Evolutionary conservation across 768 basidiomycete genomes (phyloP).

Genomic region (Cantharellus cinnabarinus): DNA sequence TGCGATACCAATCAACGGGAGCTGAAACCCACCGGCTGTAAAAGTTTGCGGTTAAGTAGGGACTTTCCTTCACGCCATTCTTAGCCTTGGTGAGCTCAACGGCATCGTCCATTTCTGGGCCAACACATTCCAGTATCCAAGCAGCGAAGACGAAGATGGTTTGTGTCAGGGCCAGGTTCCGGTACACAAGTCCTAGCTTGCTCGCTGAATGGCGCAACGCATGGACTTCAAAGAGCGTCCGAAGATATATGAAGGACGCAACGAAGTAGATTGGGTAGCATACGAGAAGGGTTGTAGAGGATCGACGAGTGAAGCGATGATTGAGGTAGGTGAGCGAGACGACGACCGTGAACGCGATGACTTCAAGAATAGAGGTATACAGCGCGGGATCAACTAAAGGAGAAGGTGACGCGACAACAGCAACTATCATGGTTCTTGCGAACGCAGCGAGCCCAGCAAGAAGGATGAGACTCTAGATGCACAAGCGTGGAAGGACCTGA

Average conservation of each 20-base stretch:
- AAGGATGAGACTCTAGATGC: background rate
- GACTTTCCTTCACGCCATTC: conserved; percentile 32
- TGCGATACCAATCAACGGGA: background rate
- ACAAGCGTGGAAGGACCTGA: no score
- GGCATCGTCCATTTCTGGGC: conserved; percentile 31
- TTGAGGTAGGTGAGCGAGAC: conserved; percentile 25
- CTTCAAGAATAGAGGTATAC: background rate
- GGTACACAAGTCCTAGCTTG: background rate
- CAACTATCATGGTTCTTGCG: background rate
- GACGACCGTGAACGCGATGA: conserved; percentile 24
- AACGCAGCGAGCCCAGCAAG: background rate
- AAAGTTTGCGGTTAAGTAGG: conserved; percentile 55
- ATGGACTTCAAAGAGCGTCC: conserved; percentile 26
- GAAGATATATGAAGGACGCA: conserved; percentile 32
- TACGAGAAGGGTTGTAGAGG: conserved; percentile 52
- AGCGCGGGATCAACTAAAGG: background rate
- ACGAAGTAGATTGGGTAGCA: conserved; percentile 60
- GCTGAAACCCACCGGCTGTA: conserved; percentile 37
- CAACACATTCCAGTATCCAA: conserved; percentile 47
- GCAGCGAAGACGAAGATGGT: conserved; percentile 24
- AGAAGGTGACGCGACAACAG: background rate
- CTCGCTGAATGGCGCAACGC: conserved; percentile 12
- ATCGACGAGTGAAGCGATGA: conserved; percentile 46
- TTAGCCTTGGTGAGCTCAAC: conserved; percentile 6
- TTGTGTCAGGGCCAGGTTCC: conserved; percentile 20